These are phyloP conservation scores for Zarea fungicola DNA, from an alignment of 2,329 filamentous ascomycete species.

Conservation along the genomic window DNA sequence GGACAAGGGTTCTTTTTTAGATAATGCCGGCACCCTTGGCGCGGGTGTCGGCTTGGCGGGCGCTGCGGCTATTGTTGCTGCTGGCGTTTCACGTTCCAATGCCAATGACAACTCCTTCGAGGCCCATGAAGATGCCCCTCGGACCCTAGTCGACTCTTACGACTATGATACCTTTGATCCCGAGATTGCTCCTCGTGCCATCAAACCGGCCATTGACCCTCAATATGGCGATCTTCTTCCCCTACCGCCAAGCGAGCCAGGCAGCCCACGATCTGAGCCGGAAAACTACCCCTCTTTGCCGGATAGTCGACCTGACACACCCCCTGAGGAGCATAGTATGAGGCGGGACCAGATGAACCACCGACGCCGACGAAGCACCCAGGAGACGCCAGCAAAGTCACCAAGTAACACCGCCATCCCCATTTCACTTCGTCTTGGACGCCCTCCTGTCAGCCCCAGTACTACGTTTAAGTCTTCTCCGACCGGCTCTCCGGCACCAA, in stretches of 20 bases:
- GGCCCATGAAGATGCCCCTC: conserved; percentile 17
- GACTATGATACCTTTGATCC: conserved; percentile 43
- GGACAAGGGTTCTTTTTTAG: conserved; percentile 62
- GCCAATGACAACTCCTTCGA: conserved; percentile 24
- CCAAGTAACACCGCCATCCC: conserved; percentile 55
- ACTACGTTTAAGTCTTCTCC: conserved; percentile 34
- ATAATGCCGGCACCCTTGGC: conserved; percentile 65
- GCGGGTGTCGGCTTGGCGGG: conserved; percentile 61
- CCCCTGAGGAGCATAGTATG: conserved; percentile 41
- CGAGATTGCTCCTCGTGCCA: conserved; percentile 51
- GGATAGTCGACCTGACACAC: conserved; percentile 55
- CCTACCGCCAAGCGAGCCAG: conserved; percentile 55
- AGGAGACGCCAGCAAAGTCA: conserved; percentile 44
- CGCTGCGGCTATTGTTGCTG: conserved; percentile 38
- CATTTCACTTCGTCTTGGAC: conserved; percentile 48
- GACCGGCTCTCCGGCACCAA: conserved; percentile 25
- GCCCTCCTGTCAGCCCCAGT: conserved; percentile 39
- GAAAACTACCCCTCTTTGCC: conserved; percentile 47
- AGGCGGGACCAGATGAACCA: conserved; percentile 37
- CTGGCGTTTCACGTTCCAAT: conserved; percentile 33
- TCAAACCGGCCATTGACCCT: conserved; percentile 63
- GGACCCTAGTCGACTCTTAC: conserved; percentile 5
- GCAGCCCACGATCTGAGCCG: conserved; percentile 35
- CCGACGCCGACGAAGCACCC: conserved; percentile 43
- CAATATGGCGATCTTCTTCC: conserved; percentile 61